A percentile compares a stretch with the other conserved stretches of the same genome.
These are phyloP conservation scores for Aureobasidium sp. DNA, from an alignment of 2,329 filamentous ascomycete genomes.

Conservation along the genomic window DNA sequence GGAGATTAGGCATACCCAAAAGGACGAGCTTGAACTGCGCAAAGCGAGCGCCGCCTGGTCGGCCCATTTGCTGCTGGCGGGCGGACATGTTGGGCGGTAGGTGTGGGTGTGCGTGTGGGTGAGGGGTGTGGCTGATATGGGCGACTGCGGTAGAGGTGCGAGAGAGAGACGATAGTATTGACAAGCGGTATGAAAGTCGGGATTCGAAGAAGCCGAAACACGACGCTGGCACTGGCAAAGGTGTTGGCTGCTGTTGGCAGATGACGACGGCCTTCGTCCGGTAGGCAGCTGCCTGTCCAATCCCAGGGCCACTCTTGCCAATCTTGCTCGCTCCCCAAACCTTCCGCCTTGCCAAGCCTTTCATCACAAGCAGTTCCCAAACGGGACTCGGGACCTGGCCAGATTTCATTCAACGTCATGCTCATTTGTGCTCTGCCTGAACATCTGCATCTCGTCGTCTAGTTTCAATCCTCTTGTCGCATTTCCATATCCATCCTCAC, in stretches of 20 bases:
- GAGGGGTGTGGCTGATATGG: neutral
- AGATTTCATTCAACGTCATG: neutral
- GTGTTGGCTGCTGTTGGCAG: slow-evolving; percentile 3
- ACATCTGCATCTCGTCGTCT: neutral
- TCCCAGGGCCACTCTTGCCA: too few species aligned
- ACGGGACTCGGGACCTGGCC: neutral
- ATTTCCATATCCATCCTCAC: neutral
- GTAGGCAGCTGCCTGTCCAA: neutral
- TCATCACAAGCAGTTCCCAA: neutral
- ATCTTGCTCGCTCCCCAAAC: slow-evolving; percentile 12
- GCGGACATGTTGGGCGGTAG: slow-evolving; percentile 73
- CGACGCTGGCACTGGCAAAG: neutral
- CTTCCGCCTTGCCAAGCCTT: neutral
- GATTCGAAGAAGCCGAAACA: neutral
- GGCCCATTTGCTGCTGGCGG: slow-evolving; percentile 77
- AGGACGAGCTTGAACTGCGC: slow-evolving; percentile 99
- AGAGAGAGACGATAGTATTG: neutral
- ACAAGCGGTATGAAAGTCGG: neutral
- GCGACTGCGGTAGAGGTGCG: neutral
- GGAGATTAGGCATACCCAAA: slow-evolving; percentile 74
- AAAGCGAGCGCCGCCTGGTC: slow-evolving; percentile 77
- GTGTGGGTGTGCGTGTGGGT: neutral
- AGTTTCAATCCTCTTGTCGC: neutral
- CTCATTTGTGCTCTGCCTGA: neutral
- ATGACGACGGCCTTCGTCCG: slow-evolving; percentile 14